These are phyloP conservation scores for Blastocystis hominis DNA, from an alignment of 352 stramenopile species.

Conservation along the genomic window DNA sequence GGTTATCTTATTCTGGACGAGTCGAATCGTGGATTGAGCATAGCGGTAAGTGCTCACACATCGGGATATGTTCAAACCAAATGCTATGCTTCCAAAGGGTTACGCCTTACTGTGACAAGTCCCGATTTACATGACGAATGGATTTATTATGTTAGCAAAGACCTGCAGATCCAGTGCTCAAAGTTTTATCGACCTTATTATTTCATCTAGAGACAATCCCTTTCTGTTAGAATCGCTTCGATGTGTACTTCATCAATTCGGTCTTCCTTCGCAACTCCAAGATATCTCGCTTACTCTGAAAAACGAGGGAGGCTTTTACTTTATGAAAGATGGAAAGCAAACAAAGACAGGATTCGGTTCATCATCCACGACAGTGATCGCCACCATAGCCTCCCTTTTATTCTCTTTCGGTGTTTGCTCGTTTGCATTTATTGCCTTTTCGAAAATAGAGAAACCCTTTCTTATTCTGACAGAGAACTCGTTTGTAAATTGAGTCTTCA, in stretches of 20 bases:
- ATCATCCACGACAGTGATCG: neutral
- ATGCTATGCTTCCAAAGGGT: neutral
- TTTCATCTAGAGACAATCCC: neutral
- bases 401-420: neutral
- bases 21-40: neutral
- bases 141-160: neutral
- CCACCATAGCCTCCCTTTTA: neutral
- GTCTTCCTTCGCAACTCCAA: no score
- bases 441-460: no score
- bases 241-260: no score
- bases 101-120: neutral
- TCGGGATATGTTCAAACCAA: neutral
- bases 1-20: slow-evolving; percentile 8
- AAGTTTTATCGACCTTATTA: neutral
- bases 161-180: neutral
- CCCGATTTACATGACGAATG: neutral
- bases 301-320: neutral
- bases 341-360: neutral
- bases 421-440: no score
- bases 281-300: no score
- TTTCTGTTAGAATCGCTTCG: neutral
- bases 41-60: neutral
- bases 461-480: neutral
- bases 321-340: neutral
- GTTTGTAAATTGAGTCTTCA: neutral